These are phyloP conservation scores for Coprinellus micaceus DNA, from an alignment of 768 basidiomycete species.

Conservation along the genomic window DNA sequence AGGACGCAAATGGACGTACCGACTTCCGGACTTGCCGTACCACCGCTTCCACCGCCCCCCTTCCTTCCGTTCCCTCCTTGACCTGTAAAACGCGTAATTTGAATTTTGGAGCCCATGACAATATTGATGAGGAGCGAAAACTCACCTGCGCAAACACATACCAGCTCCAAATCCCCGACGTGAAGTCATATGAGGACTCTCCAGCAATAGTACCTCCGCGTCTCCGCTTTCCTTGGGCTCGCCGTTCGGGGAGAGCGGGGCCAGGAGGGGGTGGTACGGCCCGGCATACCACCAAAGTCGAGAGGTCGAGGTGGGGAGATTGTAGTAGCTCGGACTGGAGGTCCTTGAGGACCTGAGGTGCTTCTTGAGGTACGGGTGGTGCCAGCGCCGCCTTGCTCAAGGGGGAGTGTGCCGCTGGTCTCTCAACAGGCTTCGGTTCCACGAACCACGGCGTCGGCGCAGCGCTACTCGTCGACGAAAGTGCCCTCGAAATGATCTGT, in stretches of 20 bases:
- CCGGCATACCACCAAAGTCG: slow-evolving; percentile 50
- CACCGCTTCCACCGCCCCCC: slow-evolving; percentile 74
- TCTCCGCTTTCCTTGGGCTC: slow-evolving; percentile 59
- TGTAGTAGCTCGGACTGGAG: slow-evolving; percentile 54
- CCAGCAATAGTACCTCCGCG: slow-evolving; percentile 68
- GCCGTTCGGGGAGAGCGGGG: slow-evolving; percentile 53
- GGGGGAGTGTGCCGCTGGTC: slow-evolving; percentile 21
- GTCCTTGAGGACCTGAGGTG: slow-evolving; percentile 48
- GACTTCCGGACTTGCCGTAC: slow-evolving; percentile 67
- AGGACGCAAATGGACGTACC: slow-evolving; percentile 37
- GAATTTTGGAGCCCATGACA: slow-evolving; percentile 1
- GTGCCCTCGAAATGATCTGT: not conserved
- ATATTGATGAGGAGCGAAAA: not conserved
- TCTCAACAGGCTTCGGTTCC: slow-evolving; percentile 30
- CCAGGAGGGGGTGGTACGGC: slow-evolving; percentile 50
- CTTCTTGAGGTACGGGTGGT: slow-evolving; percentile 46
- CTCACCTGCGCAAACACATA: slow-evolving; percentile 66
- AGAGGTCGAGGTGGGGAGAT: slow-evolving; percentile 69
- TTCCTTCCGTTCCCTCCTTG: slow-evolving; percentile 79
- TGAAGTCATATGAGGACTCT: slow-evolving; percentile 48
- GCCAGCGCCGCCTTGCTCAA: slow-evolving; percentile 21
- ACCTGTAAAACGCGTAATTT: slow-evolving; percentile 61
- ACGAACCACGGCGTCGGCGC: slow-evolving; percentile 65
- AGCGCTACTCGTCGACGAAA: not conserved
- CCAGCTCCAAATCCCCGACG: slow-evolving; percentile 73